Conservation (phyloP, 2,329 filamentous ascomycete genomes). For the Neocucurbitaria cava region DNA sequence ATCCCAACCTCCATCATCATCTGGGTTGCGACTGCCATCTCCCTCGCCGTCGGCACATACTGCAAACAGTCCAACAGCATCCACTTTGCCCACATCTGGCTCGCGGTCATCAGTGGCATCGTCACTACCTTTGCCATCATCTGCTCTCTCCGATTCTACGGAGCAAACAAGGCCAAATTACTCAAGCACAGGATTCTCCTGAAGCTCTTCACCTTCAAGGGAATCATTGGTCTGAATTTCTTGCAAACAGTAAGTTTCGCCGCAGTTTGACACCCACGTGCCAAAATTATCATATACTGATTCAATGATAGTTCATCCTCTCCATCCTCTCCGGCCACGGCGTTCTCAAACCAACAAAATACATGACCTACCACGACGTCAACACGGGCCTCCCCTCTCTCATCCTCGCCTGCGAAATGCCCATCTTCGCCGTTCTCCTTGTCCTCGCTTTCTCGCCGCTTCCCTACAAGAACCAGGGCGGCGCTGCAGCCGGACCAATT, state of each 20-base stretch:
- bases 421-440: constrained; percentile 37
- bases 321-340: constrained; percentile 35
- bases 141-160: constrained; percentile 33
- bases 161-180: constrained; percentile 26
- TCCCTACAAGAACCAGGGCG: constrained; percentile 23
- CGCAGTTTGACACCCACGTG: too few relatives aligned
- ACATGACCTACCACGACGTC: constrained; percentile 41
- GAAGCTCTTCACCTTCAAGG: constrained; percentile 42
- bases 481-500: constrained; percentile 22
- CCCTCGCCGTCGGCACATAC: constrained; percentile 34
- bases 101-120: constrained; percentile 29
- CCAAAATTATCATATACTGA: background rate
- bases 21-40: constrained; percentile 35
- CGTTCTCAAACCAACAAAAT: constrained; percentile 29
- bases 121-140: constrained; percentile 30
- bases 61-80: constrained; percentile 37
- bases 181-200: constrained; percentile 33
- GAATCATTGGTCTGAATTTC: constrained; percentile 39
- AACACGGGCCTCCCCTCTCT: constrained; percentile 34
- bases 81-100: constrained; percentile 43
- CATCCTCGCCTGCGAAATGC: constrained; percentile 43
- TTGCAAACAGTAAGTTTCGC: constrained; percentile 33
- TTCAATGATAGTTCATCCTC: constrained; percentile 30
- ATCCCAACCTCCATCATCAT: constrained; percentile 37
- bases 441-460: constrained; percentile 34